Evolutionary conservation across 805 yeast genomes (phyloP).

Genomic region (Ogataea nitratoaversa): DNA sequence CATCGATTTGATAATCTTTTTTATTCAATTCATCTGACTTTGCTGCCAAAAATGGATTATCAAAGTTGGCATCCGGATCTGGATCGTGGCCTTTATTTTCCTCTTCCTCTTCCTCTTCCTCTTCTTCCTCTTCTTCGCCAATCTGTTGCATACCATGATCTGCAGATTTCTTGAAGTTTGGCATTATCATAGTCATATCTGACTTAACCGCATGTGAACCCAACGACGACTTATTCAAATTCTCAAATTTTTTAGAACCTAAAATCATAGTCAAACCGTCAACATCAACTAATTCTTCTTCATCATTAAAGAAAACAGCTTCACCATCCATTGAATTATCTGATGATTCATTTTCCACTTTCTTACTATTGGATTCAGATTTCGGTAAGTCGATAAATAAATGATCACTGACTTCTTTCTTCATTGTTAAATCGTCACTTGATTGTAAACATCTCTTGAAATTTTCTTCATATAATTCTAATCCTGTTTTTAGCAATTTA

Average conservation of each 20-base stretch:
- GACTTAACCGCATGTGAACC: slow-evolving; percentile 14
- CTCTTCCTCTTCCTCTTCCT: not conserved
- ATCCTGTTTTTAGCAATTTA: slow-evolving; percentile 12
- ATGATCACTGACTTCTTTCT: slow-evolving; percentile 8
- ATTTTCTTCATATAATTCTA: slow-evolving; percentile 6
- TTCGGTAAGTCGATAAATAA: not conserved
- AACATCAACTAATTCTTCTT: slow-evolving; percentile 9
- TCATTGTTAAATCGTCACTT: slow-evolving; percentile 9
- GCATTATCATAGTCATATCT: slow-evolving; percentile 38
- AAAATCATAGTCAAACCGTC: slow-evolving; percentile 30
- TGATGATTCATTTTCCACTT: slow-evolving; percentile 1
- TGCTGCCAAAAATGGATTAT: slow-evolving; percentile 15
- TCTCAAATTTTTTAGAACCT: slow-evolving; percentile 13
- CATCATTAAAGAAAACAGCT: slow-evolving; percentile 1
- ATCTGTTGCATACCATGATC: slow-evolving; percentile 2
- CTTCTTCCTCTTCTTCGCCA: slow-evolving; percentile 6
- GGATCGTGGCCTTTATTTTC: not conserved
- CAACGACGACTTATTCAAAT: not conserved
- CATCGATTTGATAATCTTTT: slow-evolving; percentile 7
- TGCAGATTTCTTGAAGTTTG: slow-evolving; percentile 18
- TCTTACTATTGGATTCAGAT: not conserved
- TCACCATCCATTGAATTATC: slow-evolving; percentile 7
- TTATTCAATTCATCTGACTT: slow-evolving; percentile 5
- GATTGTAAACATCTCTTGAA: slow-evolving; percentile 17
- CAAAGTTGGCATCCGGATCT: not conserved